These are phyloP conservation scores for Blastobotrys muscicola DNA, from an alignment of 805 yeast genomes.

Conservation along the genomic window DNA sequence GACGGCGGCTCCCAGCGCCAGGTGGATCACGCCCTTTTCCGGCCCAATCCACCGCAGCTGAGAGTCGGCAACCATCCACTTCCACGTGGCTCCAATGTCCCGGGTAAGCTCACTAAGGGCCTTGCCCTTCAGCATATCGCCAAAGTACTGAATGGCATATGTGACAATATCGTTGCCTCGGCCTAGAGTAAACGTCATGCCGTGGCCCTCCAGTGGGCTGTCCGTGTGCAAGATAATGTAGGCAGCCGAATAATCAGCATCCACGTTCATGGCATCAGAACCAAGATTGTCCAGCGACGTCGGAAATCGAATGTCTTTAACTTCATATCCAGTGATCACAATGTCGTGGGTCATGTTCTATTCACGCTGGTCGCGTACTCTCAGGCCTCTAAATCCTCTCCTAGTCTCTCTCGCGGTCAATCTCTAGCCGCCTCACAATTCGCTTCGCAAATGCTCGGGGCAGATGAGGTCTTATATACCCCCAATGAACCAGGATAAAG, in stretches of 20 bases:
- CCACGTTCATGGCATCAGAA: constrained; percentile 35
- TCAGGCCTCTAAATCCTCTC: too few species aligned
- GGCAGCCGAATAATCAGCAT: constrained; percentile 36
- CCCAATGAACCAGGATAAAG: too few species aligned
- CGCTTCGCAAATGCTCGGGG: too few species aligned
- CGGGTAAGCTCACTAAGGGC: constrained; percentile 25
- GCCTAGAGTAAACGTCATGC: constrained; percentile 37
- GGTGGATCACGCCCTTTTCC: constrained; percentile 35
- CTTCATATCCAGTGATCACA: constrained; percentile 24
- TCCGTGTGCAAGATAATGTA: constrained; percentile 28
- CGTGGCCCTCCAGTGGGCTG: constrained; percentile 28
- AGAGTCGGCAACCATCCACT: constrained; percentile 31
- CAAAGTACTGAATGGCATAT: constrained; percentile 30
- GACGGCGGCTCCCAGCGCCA: constrained; percentile 34
- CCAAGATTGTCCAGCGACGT: constrained; percentile 34
- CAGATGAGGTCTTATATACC: too few species aligned
- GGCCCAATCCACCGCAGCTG: constrained; percentile 39
- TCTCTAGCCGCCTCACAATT: too few species aligned
- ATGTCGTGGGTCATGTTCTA: constrained; percentile 5
- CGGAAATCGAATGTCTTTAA: constrained; percentile 32
- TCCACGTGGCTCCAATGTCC: constrained; percentile 36
- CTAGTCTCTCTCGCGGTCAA: too few species aligned
- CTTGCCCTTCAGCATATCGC: constrained; percentile 30
- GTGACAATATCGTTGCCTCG: constrained; percentile 32
- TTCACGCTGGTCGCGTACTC: too few species aligned